Base-by-base conservation (phyloP, 1,284 basidiomycete species). In the Apiotrichum sp. region DNA sequence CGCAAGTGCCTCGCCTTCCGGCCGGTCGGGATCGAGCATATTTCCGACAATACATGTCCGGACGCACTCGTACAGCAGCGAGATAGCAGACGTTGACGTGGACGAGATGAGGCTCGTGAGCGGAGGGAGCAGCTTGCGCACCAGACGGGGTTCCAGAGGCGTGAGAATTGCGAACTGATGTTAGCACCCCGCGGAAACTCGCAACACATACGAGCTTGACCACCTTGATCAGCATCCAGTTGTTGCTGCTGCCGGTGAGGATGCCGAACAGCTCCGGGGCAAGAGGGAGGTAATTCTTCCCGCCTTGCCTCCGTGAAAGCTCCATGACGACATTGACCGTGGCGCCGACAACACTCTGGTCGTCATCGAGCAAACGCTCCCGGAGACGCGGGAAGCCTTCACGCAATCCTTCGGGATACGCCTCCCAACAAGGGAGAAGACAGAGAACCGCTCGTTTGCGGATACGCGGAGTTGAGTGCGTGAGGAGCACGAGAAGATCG, bases 191-290 rank as follows among this genome's bases (percentile, higher is more conserved):
- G 22, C 22, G 22, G 22, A 48, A 14, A 38, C 1, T 29, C 36
- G 4, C 9, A 32, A 33, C 22, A 22, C 83, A 69, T 70, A 92
- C 92, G 68, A 96, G 78, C 77, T 99, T 99, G 73, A 98, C 87
- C 49, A 98, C 88, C 79, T 99, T 99, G 78, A 99, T 99, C 56
- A 98, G 80, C 89, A 98, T 95, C 96, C 96, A 99, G 70, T 98
- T 99, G 75, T 98, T 98, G 33, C 87, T 88, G 34, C 90, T 92
- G 1, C 86, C 91, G 0, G 92, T 97, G 58, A 99, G 80, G n/a
- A 98, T 81, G 64, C 88, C 88, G 73, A 98, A 99, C 48, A 98
- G 78, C 67, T 92, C 89, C 1, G 96, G 96, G 3, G 95, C 93
- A 34, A 97, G 76, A 3, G 84, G 80, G 4, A 96, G 79, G 69